Evolutionary conservation across 2,329 filamentous ascomycete genomes (phyloP).

Genomic region (Fusarium pininemorale): DNA sequence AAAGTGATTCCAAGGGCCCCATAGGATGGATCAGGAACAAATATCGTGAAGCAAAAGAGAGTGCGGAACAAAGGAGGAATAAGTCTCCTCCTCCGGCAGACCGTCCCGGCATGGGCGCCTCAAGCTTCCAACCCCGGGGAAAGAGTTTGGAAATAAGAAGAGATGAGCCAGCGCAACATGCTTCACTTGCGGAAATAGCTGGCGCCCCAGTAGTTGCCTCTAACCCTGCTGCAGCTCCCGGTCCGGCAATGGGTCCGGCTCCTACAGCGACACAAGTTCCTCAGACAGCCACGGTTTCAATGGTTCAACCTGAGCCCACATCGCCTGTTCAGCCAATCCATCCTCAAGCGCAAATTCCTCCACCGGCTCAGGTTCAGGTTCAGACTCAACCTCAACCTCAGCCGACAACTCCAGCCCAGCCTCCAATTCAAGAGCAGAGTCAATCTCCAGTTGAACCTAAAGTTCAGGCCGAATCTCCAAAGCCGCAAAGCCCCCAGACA

Average conservation of each 20-base stretch:
- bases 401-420: not conserved
- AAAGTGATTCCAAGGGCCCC: constrained; percentile 60
- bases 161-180: constrained; percentile 38
- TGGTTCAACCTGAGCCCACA: constrained; percentile 14
- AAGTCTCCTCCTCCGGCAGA: constrained; percentile 64
- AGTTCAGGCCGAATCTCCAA: not conserved
- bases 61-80: constrained; percentile 61
- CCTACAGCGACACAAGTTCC: constrained; percentile 3
- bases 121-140: constrained; percentile 50
- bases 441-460: not conserved
- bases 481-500: not conserved
- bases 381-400: not conserved
- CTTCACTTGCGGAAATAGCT: constrained; percentile 20
- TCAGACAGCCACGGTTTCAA: constrained; percentile 15
- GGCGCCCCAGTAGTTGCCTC: constrained; percentile 12
- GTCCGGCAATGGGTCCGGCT: not conserved
- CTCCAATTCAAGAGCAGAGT: not conserved
- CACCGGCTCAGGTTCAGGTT: not conserved
- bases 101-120: constrained; percentile 38
- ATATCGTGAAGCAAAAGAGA: constrained; percentile 68
- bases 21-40: constrained; percentile 69
- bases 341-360: not conserved
- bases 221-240: not conserved
- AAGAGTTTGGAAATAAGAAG: constrained; percentile 61
- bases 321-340: constrained; percentile 10